Evolutionary conservation across 2,329 filamentous ascomycete species (phyloP).

Genomic region (Xylaria sp.): DNA sequence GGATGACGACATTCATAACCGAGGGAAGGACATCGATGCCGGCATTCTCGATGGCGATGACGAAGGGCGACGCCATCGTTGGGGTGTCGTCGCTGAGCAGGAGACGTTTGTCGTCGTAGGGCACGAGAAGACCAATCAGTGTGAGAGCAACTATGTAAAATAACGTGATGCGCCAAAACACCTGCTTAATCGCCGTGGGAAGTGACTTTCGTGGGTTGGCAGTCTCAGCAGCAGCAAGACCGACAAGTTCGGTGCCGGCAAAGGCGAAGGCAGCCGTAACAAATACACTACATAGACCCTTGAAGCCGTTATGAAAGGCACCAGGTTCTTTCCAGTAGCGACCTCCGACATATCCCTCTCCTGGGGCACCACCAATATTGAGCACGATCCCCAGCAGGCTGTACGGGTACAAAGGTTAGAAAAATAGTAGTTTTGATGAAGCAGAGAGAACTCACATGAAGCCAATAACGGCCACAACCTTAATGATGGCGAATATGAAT

Average conservation of each 20-base stretch:
- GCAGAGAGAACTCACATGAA: conserved; percentile 74
- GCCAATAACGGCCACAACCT: conserved; percentile 84
- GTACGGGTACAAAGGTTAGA: conserved; percentile 38
- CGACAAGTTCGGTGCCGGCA: conserved; percentile 79
- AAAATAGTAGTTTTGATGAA: conserved; percentile 2
- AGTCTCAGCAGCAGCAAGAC: conserved; percentile 80
- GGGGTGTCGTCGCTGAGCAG: conserved; percentile 64
- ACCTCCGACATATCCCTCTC: conserved; percentile 81
- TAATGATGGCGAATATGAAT: conserved; percentile 87
- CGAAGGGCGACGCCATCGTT: conserved; percentile 88
- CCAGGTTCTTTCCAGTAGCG: conserved; percentile 81
- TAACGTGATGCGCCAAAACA: conserved; percentile 92
- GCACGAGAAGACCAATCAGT: conserved; percentile 84
- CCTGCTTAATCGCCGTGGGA: conserved; percentile 88
- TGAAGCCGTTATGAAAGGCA: conserved; percentile 86
- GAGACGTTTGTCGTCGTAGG: conserved; percentile 73
- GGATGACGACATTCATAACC: conserved; percentile 94
- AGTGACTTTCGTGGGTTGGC: conserved; percentile 83
- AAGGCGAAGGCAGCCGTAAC: conserved; percentile 82
- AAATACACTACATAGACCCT: conserved; percentile 81
- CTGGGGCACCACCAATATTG: conserved; percentile 81
- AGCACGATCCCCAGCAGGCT: conserved; percentile 87
- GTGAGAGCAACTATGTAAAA: conserved; percentile 89
- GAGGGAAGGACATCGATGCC: conserved; percentile 84
- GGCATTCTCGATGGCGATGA: conserved; percentile 86